These are phyloP conservation scores for Curvularia verruculosa DNA, from an alignment of 2,329 filamentous ascomycete species.

Conservation along the genomic window DNA sequence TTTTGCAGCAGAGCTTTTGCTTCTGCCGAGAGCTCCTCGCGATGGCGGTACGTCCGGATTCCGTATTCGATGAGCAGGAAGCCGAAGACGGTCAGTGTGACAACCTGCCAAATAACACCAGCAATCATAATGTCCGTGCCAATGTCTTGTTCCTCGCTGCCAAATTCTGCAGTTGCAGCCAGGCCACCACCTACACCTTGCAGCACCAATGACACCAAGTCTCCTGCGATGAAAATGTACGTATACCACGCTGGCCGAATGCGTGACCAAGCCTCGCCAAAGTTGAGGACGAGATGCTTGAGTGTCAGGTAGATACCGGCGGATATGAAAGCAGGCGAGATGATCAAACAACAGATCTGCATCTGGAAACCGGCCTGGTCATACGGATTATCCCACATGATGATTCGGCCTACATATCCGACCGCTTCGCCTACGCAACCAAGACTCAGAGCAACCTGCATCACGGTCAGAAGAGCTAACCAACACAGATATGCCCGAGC, in stretches of 20 bases:
- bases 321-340: constrained; percentile 62
- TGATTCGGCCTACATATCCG: constrained; percentile 63
- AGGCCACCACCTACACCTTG: constrained; percentile 65
- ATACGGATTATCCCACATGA: constrained; percentile 62
- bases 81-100: constrained; percentile 58
- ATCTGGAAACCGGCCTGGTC: constrained; percentile 55
- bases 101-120: constrained; percentile 64
- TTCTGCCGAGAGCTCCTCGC: constrained; percentile 28
- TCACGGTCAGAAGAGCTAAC: constrained; percentile 8
- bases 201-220: constrained; percentile 63
- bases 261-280: constrained; percentile 51
- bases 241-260: constrained; percentile 56
- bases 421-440: constrained; percentile 60
- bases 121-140: constrained; percentile 64
- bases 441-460: constrained; percentile 52
- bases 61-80: constrained; percentile 49
- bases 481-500: not conserved
- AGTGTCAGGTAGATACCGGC: constrained; percentile 63
- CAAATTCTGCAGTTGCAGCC: constrained; percentile 57
- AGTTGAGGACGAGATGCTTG: constrained; percentile 62
- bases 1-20: constrained; percentile 30
- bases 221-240: constrained; percentile 65
- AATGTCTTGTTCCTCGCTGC: constrained; percentile 48
- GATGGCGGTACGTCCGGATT: constrained; percentile 38
- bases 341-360: constrained; percentile 63